Evolutionary conservation across 148 eudicot species (phyloP), one percentile per base, ranked within the genome.

Genomic region (Rhododendron vialii): DNA sequence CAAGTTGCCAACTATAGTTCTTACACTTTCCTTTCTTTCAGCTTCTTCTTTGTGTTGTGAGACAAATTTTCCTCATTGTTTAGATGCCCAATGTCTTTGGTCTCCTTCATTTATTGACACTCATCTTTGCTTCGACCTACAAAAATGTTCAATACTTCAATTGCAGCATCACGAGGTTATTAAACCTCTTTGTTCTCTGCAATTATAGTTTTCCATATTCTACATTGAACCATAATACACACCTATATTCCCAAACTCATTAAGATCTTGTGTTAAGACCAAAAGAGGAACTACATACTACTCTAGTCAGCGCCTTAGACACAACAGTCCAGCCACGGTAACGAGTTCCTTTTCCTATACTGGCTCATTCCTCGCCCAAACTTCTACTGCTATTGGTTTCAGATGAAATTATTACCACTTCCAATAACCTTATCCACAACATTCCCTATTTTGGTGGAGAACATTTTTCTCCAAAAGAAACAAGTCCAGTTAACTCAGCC

Each of bases 101-200:
- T 77, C 26, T 77, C 50, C 5, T 22, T 41, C 51, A 77, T 77
- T 77, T 43, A 77, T 41, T 17, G 30, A 41, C 80, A 77, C 80
- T 77, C 22, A 14, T 41, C 47, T 41, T 77, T 77, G 26, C 51
- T 41, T 77, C 51, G 5, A 41, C 47, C 80, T 22, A 36, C 28
- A 77, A 38, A 41, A 41, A 77, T 41, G 80, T 43, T 20, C 47
- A 76, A 53, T 53, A 55, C 61, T 55, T 15, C 61, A 18, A 20
- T 77, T 77, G 80, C 80, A 7, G 80, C 22, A 76, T 38, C 80
- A 76, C n/a, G 35, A 76, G 79, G 79, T 36, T 71, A 75, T 36
- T 18, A 75, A 36, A 77, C 50, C 28, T 41, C 57, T 79, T 18
- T 47, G 57, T 47, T 36, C 20, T n/a, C 35, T 48, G 33, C 35